These are phyloP conservation scores for Fusarium chlamydosporum DNA, from an alignment of 2,329 filamentous ascomycete species.

Conservation along the genomic window DNA sequence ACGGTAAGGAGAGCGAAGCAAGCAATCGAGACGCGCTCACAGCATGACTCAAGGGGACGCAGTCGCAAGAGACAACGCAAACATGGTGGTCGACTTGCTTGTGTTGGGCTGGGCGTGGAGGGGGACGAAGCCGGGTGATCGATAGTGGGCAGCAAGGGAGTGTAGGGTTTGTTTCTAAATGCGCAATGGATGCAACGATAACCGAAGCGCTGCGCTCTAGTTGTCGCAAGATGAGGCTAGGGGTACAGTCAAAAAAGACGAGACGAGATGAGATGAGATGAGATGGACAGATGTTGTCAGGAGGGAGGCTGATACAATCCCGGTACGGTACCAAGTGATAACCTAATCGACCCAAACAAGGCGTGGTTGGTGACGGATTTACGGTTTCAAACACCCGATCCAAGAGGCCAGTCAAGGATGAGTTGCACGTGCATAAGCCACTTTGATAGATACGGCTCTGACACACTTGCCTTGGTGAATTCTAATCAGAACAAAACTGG, in stretches of 20 bases:
- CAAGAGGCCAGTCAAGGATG: slow-evolving; percentile 36
- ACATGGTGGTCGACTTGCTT: slow-evolving; percentile 44
- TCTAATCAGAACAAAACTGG: not conserved
- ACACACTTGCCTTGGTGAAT: slow-evolving; percentile 11
- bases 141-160: slow-evolving; percentile 38
- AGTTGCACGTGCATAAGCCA: slow-evolving; percentile 44
- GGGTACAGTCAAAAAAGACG: slow-evolving; percentile 20
- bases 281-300: slow-evolving; percentile 21
- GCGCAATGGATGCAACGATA: slow-evolving; percentile 20
- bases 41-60: slow-evolving; percentile 49
- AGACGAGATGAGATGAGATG: slow-evolving; percentile 1
- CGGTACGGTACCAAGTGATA: slow-evolving; percentile 23
- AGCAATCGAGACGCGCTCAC: slow-evolving; percentile 48
- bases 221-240: slow-evolving; percentile 16
- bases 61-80: slow-evolving; percentile 41
- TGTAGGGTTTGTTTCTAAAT: slow-evolving; percentile 25
- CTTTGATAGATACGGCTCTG: slow-evolving; percentile 30
- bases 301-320: slow-evolving; percentile 39
- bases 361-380: slow-evolving; percentile 43
- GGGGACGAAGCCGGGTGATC: slow-evolving; percentile 23
- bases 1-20: slow-evolving; percentile 40
- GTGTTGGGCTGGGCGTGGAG: slow-evolving; percentile 23
- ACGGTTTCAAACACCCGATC: slow-evolving; percentile 41
- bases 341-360: slow-evolving; percentile 28
- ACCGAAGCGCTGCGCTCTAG: slow-evolving; percentile 8